Evolutionary conservation across 2,329 filamentous ascomycete genomes (phyloP).

Genomic region (Xylariaceae sp.): DNA sequence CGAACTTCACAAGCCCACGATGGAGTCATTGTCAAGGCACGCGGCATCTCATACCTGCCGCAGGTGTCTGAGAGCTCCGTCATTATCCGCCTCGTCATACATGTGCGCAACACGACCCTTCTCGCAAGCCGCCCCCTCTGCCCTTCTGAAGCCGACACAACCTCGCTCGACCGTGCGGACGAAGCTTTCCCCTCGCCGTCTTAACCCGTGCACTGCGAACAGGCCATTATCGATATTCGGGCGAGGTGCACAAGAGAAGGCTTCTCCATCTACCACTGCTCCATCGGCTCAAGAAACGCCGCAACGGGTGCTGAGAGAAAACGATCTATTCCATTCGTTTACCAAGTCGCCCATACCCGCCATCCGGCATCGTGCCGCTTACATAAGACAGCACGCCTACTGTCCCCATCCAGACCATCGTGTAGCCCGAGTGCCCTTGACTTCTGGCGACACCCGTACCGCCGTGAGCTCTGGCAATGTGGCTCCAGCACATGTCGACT

Average conservation of each 20-base stretch:
- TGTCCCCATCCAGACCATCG: slow-evolving; percentile 88
- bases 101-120: slow-evolving; percentile 19
- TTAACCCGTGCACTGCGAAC: slow-evolving; percentile 5
- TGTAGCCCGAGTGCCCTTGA: slow-evolving; percentile 62
- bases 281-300: slow-evolving; percentile 15
- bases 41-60: slow-evolving; percentile 26
- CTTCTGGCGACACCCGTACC: slow-evolving; percentile 57
- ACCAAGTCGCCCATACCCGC: slow-evolving; percentile 81
- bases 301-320: slow-evolving; percentile 49
- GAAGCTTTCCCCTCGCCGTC: slow-evolving; percentile 7
- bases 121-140: slow-evolving; percentile 18
- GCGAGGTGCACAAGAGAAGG: slow-evolving; percentile 18
- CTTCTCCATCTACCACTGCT: slow-evolving; percentile 12
- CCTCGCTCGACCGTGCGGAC: slow-evolving; percentile 11
- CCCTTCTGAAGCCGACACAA: slow-evolving; percentile 7
- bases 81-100: slow-evolving; percentile 16
- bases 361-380: slow-evolving; percentile 81
- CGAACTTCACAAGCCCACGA: slow-evolving; percentile 8
- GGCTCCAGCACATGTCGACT: slow-evolving; percentile 76
- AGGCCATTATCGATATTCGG: slow-evolving; percentile 27
- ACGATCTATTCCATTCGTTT: slow-evolving; percentile 92
- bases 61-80: slow-evolving; percentile 23
- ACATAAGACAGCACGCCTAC: slow-evolving; percentile 87
- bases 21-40: slow-evolving; percentile 28
- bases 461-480: slow-evolving; percentile 50